Conservation (phyloP, 2,329 filamentous ascomycete genomes). For the Phialemonium atrogriseum region DNA sequence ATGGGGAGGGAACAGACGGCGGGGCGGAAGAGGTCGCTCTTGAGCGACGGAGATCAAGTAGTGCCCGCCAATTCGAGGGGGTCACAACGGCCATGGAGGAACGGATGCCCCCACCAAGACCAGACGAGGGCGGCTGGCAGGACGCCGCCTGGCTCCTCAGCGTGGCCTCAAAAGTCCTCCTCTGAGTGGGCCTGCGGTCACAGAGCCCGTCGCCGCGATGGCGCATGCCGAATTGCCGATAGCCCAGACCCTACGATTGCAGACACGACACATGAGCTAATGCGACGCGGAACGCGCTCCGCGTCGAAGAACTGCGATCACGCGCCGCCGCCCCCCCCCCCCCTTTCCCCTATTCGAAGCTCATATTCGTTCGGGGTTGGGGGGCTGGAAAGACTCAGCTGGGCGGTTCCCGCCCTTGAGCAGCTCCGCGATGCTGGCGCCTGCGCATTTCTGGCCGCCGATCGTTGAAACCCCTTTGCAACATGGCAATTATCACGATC, state of each 20-base stretch:
- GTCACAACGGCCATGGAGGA: constrained; percentile 33
- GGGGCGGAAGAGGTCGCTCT: constrained; percentile 6
- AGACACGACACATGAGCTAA: constrained; percentile 1
- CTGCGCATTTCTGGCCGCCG: too few species aligned
- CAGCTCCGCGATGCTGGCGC: too few species aligned
- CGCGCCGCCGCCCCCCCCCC: too few species aligned
- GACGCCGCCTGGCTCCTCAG: constrained; percentile 62
- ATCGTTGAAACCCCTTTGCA: too few species aligned
- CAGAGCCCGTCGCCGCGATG: background rate
- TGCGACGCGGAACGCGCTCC: too few species aligned
- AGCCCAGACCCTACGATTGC: background rate
- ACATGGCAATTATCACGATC: too few species aligned
- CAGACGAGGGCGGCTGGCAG: constrained; percentile 53
- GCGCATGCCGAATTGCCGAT: background rate
- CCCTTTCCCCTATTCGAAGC: too few species aligned
- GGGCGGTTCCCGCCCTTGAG: too few species aligned
- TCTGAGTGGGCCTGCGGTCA: constrained; percentile 27
- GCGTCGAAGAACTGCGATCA: too few species aligned
- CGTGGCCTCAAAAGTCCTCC: constrained; percentile 54
- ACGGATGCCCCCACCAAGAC: constrained; percentile 37
- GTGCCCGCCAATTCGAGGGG: constrained; percentile 30
- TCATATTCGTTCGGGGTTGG: too few species aligned
- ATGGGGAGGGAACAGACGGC: constrained; percentile 16
- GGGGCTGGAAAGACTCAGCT: too few species aligned
- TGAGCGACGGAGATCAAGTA: constrained; percentile 23